phyloP scores from a whole-genome alignment of 805 yeast genomes.

The Saccharomycopsis guyanensis region DNA sequence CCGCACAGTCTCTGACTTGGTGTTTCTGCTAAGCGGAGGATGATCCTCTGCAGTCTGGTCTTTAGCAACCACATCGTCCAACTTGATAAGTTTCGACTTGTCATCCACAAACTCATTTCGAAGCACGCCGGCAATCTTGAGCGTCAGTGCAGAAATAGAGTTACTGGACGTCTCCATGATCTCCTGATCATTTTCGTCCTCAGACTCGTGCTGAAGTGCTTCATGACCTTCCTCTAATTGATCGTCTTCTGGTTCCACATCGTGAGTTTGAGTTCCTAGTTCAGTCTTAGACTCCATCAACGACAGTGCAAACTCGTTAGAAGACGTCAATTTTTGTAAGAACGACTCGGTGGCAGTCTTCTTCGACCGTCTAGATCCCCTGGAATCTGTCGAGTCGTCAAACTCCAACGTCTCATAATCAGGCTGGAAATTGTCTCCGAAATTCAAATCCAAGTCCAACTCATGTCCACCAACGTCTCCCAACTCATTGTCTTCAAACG shows the following conservation, averaged over 20 bases:
- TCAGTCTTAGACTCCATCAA: conserved; percentile 14
- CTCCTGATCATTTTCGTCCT: conserved; percentile 15
- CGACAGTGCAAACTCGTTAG: conserved; percentile 15
- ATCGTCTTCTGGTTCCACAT: conserved; percentile 3
- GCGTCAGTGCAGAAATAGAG: conserved; percentile 40
- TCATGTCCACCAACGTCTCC: not conserved
- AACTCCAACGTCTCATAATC: conserved; percentile 11
- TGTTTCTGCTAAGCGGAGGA: conserved; percentile 20
- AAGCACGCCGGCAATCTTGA: conserved; percentile 44
- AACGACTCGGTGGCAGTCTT: conserved; percentile 10
- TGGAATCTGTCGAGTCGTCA: not conserved
- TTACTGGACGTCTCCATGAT: conserved; percentile 21
- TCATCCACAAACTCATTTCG: conserved; percentile 28
- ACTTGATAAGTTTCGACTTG: conserved; percentile 24
- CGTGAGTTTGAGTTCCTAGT: too few species aligned
- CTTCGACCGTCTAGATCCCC: not conserved
- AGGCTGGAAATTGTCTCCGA: conserved; percentile 4
- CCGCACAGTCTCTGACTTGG: conserved; percentile 54
- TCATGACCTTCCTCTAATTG: conserved; percentile 16
- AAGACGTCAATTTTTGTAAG: conserved; percentile 12
- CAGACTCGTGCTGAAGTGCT: conserved; percentile 1
- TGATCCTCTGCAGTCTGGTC: conserved; percentile 25
- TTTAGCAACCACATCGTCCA: conserved; percentile 34
- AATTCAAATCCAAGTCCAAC: conserved; percentile 1
- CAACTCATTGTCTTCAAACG: not conserved